Evolutionary conservation across 352 stramenopile genomes (phyloP).

Genomic region (Globisporangium apiculatum): DNA sequence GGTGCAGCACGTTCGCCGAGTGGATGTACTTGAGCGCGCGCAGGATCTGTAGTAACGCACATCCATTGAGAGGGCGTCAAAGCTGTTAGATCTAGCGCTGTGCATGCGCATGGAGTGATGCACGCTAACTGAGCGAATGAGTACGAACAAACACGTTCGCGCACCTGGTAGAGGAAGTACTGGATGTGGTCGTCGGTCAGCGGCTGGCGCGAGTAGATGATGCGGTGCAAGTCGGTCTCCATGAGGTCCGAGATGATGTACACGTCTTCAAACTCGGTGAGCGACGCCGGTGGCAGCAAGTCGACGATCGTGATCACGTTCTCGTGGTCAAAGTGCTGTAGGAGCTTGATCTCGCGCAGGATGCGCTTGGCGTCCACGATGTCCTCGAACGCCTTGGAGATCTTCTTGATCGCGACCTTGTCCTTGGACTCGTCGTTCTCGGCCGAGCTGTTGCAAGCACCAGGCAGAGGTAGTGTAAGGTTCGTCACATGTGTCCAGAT

Average conservation of each 20-base stretch:
- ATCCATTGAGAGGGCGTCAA: no score
- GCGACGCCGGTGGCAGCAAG: conserved; percentile 89
- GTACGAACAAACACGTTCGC: neutral
- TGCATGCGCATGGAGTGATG: no score
- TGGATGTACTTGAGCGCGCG: conserved; percentile 93
- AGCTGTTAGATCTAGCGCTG: no score
- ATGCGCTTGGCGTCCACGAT: conserved; percentile 99
- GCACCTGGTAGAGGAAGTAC: conserved; percentile 90
- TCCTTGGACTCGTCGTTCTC: conserved; percentile 76
- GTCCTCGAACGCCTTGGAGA: conserved; percentile 93
- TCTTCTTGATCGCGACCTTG: conserved; percentile 88
- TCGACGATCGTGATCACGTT: conserved; percentile 96
- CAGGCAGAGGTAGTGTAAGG: neutral
- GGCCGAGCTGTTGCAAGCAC: conserved; percentile 38
- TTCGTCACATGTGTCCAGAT: no score
- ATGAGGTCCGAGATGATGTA: conserved; percentile 98
- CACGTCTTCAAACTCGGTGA: conserved; percentile 95
- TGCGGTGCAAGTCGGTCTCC: conserved; percentile 97
- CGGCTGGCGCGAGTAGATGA: conserved; percentile 95
- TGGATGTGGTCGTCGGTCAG: conserved; percentile 92
- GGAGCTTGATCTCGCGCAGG: conserved; percentile 94
- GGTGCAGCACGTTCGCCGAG: conserved; percentile 91
- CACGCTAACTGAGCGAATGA: no score
- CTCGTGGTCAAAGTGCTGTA: conserved; percentile 92
- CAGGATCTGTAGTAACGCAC: conserved; percentile 79